phyloP scores from a whole-genome alignment of 768 basidiomycete genomes.

The Russula emetica region DNA sequence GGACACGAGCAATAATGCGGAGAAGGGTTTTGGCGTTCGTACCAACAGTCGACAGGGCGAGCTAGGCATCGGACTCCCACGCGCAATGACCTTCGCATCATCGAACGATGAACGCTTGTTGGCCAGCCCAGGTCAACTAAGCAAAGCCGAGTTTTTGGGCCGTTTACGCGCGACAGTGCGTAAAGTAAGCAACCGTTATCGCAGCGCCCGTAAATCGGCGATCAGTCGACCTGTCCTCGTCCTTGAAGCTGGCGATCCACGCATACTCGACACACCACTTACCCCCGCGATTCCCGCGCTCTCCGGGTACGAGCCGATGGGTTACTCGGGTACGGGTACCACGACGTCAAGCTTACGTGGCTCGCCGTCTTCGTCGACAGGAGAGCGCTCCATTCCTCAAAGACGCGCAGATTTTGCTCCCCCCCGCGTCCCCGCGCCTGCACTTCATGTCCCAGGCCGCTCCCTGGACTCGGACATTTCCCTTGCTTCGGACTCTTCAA shows the following conservation, averaged over 20 bases:
- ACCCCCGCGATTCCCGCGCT: conserved; percentile 18
- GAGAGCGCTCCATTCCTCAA: conserved; percentile 59
- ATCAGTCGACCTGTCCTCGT: conserved; percentile 59
- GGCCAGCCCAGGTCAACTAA: conserved; percentile 55
- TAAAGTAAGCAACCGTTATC: conserved; percentile 58
- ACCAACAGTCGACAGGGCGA: conserved; percentile 34
- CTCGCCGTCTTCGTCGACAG: conserved; percentile 65
- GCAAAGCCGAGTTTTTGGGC: conserved; percentile 65
- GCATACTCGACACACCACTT: conserved; percentile 16
- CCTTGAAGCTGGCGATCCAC: conserved; percentile 24
- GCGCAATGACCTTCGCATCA: conserved; percentile 35
- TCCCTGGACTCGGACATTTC: conserved; percentile 30
- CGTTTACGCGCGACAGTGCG: conserved; percentile 60
- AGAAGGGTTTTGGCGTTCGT: conserved; percentile 37
- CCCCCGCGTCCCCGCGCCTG: conserved; percentile 40
- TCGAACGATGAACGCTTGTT: conserved; percentile 28
- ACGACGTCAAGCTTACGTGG: conserved; percentile 44
- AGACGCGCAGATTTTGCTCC: conserved; percentile 65
- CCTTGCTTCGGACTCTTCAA: conserved; percentile 35
- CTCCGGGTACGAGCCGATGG: conserved; percentile 24
- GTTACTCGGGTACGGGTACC: conserved; percentile 38
- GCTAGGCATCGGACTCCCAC: conserved; percentile 47
- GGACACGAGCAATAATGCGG: conserved; percentile 14
- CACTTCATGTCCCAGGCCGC: conserved; percentile 22
- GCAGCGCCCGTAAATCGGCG: conserved; percentile 38